Evolutionary conservation across 2,329 filamentous ascomycete genomes (phyloP).

Genomic region (Metarhizium rileyi): DNA sequence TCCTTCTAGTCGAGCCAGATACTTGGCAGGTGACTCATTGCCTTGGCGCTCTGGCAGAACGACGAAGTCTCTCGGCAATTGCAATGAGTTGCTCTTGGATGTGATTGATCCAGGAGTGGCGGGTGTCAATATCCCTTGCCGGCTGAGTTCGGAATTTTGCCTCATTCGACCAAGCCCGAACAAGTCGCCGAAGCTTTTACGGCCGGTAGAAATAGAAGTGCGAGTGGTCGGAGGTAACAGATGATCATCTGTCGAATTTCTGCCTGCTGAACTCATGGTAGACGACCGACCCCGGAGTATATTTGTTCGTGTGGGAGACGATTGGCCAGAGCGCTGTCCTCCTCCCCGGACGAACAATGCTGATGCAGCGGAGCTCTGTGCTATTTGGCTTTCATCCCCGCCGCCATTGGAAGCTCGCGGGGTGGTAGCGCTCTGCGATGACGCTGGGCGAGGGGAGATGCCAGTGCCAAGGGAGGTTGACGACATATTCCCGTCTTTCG

Average conservation of each 20-base stretch:
- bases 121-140: conserved; percentile 59
- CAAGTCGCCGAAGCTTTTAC: conserved; percentile 87
- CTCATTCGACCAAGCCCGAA: conserved; percentile 70
- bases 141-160: conserved; percentile 67
- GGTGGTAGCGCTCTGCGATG: conserved; percentile 22
- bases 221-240: conserved; percentile 58
- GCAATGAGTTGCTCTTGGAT: conserved; percentile 78
- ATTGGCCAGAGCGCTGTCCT: conserved; percentile 47
- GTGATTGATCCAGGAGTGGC: conserved; percentile 58
- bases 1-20: conserved; percentile 74
- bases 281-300: conserved; percentile 70
- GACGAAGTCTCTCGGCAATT: conserved; percentile 61
- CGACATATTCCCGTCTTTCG: conserved; percentile 29
- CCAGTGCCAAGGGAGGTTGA: conserved; percentile 30
- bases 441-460: conserved; percentile 24
- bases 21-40: conserved; percentile 83
- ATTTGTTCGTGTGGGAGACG: conserved; percentile 54
- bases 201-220: conserved; percentile 78
- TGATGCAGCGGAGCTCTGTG: conserved; percentile 33
- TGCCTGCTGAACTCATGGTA: conserved; percentile 74
- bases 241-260: conserved; percentile 61
- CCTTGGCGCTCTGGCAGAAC: conserved; percentile 71
- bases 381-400: conserved; percentile 9
- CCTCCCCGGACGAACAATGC: conserved; percentile 32
- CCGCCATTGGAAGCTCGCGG: conserved; percentile 13